Evolutionary conservation across 2,329 filamentous ascomycete species (phyloP), one percentile per base, ranked within the genome.

Genomic region (Colletotrichum caudatum): DNA sequence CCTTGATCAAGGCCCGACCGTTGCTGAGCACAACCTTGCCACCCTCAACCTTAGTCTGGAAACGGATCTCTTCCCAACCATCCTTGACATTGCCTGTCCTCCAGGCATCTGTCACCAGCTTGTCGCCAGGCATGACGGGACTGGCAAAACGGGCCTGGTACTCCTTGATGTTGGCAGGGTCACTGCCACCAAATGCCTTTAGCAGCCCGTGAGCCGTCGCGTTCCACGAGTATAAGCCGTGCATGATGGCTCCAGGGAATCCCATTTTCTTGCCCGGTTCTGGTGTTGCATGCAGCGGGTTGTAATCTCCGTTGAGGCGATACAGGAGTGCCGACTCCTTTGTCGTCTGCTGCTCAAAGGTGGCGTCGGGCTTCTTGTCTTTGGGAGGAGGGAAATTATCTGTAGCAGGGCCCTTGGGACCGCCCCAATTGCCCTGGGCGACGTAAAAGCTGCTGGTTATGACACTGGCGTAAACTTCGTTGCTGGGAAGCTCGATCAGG

Each of bases 271-370:
- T 83, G 72, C 94, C 94, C 0, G 94, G 93, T 82, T 94, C 93
- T 16, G 94, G 94, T 23, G 93, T 93, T 8, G 94, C 94, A 80
- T 97, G 94, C 46, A 97, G 90, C 37, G 94, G 95, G 84, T 97
- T 97, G 83, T 97, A 97, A 84, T 97, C 95, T 75, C 94, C 94
- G 77, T 97, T 97, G 62, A 97, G 88, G 74, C 94, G 89, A 82
- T 96, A 96, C 66, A 96, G 84, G 74, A 93, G 88, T 11, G 93
- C 90, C 5, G 93, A 93, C 83, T 95, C 90, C 64, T 84, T 78
- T 35, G 85, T 92, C 5, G 92, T 94, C 81, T 94, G 91, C 77
- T 92, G 88, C 77, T 89, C 88, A 75, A 93, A 88, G 7, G 90
- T 87, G 54, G 85, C 88, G 81, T 97, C 94, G 20, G 94, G 92